Evolutionary conservation across 2,329 filamentous ascomycete genomes (phyloP).

Genomic region (Cladosporium sp.): DNA sequence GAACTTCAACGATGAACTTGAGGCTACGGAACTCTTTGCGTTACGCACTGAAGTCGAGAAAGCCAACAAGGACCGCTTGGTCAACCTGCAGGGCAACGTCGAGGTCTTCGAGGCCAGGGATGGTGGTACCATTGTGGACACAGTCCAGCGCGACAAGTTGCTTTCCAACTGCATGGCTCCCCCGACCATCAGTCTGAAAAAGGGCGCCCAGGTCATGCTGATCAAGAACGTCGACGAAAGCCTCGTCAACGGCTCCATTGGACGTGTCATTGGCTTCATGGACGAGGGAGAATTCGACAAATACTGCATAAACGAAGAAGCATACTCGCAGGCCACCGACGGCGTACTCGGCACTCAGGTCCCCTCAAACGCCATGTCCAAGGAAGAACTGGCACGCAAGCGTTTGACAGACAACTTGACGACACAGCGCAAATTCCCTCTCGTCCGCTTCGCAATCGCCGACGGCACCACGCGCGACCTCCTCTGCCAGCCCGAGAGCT

Average conservation of each 20-base stretch:
- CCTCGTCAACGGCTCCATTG: constrained; percentile 89
- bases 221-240: constrained; percentile 97
- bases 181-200: constrained; percentile 71
- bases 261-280: constrained; percentile 80
- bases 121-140: constrained; percentile 62
- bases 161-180: constrained; percentile 92
- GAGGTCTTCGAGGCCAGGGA: constrained; percentile 71
- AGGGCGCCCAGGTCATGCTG: constrained; percentile 96
- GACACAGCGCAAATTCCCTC: constrained; percentile 61
- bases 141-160: constrained; percentile 66
- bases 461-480: constrained; percentile 73
- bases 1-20: constrained; percentile 66
- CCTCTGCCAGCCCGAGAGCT: constrained; percentile 79
- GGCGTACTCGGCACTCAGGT: constrained; percentile 28
- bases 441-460: constrained; percentile 76
- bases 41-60: constrained; percentile 84
- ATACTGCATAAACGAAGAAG: constrained; percentile 27
- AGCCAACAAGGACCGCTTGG: constrained; percentile 73
- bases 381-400: constrained; percentile 25
- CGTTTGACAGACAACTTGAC: constrained; percentile 52
- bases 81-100: constrained; percentile 61
- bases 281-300: constrained; percentile 48
- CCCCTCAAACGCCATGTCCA: constrained; percentile 24
- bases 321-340: constrained; percentile 20
- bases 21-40: constrained; percentile 89